Evolutionary conservation across 768 basidiomycete genomes (phyloP), one percentile per base, ranked within the genome.

Genomic region (Panellus pusillus): DNA sequence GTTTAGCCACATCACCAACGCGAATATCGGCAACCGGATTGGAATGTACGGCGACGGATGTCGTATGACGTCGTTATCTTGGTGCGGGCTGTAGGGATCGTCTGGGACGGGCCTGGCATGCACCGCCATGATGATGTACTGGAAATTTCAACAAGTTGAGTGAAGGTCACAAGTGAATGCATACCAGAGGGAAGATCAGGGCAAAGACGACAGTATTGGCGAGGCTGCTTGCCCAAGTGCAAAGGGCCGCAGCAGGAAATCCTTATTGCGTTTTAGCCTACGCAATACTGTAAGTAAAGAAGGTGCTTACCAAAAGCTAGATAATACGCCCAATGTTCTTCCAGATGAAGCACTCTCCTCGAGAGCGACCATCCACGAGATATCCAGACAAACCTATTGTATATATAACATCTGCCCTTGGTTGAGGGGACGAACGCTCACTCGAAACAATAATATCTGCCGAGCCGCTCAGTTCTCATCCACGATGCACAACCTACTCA

Each of bases 381-480:
- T 42, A 87, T 81, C 89, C 89, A 91, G 17, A 87, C 78, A 64
- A 88, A 91, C 64, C 90, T 91, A 51, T 24, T 51, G 40, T 17
- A 47, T 31, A 11, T 55, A 37, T 60, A 61, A 61, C 66, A 27
- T 15, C 39, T 13, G 44, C 38, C 44, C 44, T 8, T 28, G 47
- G 35, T 32, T 44, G 50, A 24, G 4, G 14, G 37, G 8, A 35
- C 24, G 24, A 64, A 48, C 54, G 24, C 75, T 71, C 65, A 93
- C 91, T 94, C 92, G 63, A 93, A 94, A 69, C 87, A 92, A 70
- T 94, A 94, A 68, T 92, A 94, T 43, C 91, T 92, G 61, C 18
- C 47, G 29, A 44, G 44, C 32, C 39, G 47, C 45, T n/a, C 31
- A 58, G 36, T 27, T 19, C 20, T 36, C 15, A 46, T 28, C 9